Evolutionary conservation across 148 eudicot genomes (phyloP).

Genomic region (Rhododendron mucronatum): DNA sequence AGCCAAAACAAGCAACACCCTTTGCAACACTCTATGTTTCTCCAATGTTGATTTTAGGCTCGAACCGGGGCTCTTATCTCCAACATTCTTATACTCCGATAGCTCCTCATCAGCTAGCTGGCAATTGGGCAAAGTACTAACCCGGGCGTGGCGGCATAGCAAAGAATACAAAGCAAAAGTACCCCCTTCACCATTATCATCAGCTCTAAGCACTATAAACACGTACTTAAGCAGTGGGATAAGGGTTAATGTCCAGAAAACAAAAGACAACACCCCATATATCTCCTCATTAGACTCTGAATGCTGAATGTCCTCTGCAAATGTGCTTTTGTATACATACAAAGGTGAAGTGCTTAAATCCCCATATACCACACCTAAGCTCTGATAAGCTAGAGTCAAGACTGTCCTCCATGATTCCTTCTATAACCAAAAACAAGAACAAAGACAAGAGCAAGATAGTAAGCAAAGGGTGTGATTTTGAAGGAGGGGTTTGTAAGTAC

Average conservation of each 20-base stretch:
- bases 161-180: constrained; percentile 74
- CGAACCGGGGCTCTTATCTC: constrained; percentile 24
- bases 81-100: constrained; percentile 51
- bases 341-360: constrained; percentile 78
- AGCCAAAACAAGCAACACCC: constrained; percentile 51
- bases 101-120: constrained; percentile 66
- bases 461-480: background rate
- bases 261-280: constrained; percentile 58
- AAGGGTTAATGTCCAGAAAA: constrained; percentile 72
- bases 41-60: constrained; percentile 53
- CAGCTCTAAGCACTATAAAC: constrained; percentile 69
- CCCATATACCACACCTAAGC: constrained; percentile 78
- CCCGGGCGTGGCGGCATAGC: constrained; percentile 62
- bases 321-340: constrained; percentile 69
- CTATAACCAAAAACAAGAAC: constrained; percentile 26
- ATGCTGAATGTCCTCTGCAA: constrained; percentile 76
- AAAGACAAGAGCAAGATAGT: background rate
- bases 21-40: constrained; percentile 45
- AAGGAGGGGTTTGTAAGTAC: background rate
- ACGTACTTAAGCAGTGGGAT: constrained; percentile 67
- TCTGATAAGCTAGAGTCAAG: constrained; percentile 62
- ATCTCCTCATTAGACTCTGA: constrained; percentile 69
- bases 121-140: constrained; percentile 60
- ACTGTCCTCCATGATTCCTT: constrained; percentile 63
- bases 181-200: constrained; percentile 83